A percentile compares a stretch with the other conserved stretches of the same genome.
Conservation (phyloP, 805 yeast species). For the Starmerella etchellsii region DNA sequence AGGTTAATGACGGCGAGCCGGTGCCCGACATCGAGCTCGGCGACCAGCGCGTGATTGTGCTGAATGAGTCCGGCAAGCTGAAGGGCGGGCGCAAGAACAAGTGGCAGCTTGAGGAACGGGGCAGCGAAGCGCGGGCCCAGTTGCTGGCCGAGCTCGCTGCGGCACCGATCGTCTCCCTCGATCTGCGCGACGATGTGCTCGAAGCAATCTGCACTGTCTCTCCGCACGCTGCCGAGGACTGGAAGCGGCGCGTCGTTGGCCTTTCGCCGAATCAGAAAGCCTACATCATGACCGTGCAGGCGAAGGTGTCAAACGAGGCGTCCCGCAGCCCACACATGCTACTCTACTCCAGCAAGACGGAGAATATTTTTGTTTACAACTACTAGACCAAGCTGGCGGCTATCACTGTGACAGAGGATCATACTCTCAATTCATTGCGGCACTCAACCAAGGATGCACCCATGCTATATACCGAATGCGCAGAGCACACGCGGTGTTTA, state of each 20-base stretch:
- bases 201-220: constrained; percentile 46
- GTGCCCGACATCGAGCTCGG: not conserved
- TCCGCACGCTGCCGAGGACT: constrained; percentile 29
- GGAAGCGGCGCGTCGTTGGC: constrained; percentile 73
- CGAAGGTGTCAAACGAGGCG: constrained; percentile 58
- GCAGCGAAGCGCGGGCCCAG: constrained; percentile 46
- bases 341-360: constrained; percentile 65
- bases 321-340: constrained; percentile 50
- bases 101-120: constrained; percentile 68
- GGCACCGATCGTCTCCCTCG: constrained; percentile 69
- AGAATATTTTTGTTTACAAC: constrained; percentile 54
- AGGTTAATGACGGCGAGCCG: not conserved
- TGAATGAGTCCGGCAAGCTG: constrained; percentile 67
- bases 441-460: too few species aligned
- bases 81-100: constrained; percentile 60
- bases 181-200: constrained; percentile 67
- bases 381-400: too few species aligned
- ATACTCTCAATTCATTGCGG: too few species aligned
- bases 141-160: constrained; percentile 42
- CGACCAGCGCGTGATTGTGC: constrained; percentile 32
- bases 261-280: constrained; percentile 73
- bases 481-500: too few species aligned
- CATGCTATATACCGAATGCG: too few species aligned
- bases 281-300: constrained; percentile 61
- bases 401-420: too few species aligned